Base-by-base conservation (phyloP, 306 rosid genomes). In the Cicer bijugum region DNA sequence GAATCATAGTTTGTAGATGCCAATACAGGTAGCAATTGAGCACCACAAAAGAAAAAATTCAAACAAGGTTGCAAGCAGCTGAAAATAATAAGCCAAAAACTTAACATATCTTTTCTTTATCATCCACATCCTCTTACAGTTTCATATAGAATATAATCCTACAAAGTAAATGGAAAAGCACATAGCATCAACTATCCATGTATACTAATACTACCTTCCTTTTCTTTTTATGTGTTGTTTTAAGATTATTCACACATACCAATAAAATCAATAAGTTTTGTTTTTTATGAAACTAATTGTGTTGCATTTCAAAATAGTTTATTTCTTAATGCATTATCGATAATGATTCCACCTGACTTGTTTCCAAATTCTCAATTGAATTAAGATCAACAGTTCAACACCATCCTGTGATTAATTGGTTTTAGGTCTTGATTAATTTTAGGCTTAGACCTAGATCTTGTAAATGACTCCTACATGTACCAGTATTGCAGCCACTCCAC, bases 401-500 rank as follows among this genome's bases (percentile, higher is more conserved):
- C 63, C 16, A 17, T 55, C 53, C n/a, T 83, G 58, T 52, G 28
- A 66, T 56, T 55, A 77, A 67, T 75, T 71, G 56, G 60, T 80
- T 69, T 69, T 73, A 50, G 64, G 79, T 80, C 75, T 81, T 59
- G 59, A 58, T 77, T 76, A 47, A 77, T 66, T 71, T 75, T 79
- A 83, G 76, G 80, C 85, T 82, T 84, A 87, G 82, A 79, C 87
- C 87, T 82, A 69, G 89, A 86, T 80, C 76, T 58, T 75, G 78
- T 72, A 87, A 80, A 81, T n/a, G 85, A 87, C 86, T 81, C 81
- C 82, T 84, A 83, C 71, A 76, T 78, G 82, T 74, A 82, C 88
- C 85, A 84, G 89, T 80, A 78, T 43, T 77, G 84, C 63, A 67
- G 85, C 95, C 88, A 82, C 78, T 84, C 91, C 94, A 91, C 93